A percentile compares a stretch with the other conserved stretches of the same genome.
Evolutionary conservation across 139 green algal species (phyloP).

Genomic region (Volvox reticuliferus): DNA sequence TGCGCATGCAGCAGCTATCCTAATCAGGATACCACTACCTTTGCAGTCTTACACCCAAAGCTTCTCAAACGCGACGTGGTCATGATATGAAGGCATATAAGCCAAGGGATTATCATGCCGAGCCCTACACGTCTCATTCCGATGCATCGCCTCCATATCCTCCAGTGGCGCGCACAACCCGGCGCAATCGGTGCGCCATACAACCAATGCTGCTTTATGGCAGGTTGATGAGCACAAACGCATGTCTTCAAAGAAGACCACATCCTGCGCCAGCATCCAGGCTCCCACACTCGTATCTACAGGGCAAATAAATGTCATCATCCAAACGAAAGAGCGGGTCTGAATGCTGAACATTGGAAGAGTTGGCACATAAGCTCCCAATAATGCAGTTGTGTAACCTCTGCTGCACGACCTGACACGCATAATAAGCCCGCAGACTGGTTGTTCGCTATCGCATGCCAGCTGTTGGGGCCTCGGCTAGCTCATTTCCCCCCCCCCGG

Average conservation of each 20-base stretch:
- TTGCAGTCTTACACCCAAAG: slow-evolving; percentile 46
- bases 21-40: not conserved
- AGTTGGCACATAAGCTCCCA: too few species aligned
- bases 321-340: too few species aligned
- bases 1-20: not conserved
- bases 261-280: slow-evolving; percentile 64
- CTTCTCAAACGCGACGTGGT: slow-evolving; percentile 58
- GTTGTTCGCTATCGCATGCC: too few species aligned
- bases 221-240: slow-evolving; percentile 56
- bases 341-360: too few species aligned
- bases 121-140: slow-evolving; percentile 13
- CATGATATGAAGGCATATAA: slow-evolving; percentile 60
- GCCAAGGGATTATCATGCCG: slow-evolving; percentile 30
- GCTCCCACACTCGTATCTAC: slow-evolving; percentile 56
- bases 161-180: slow-evolving; percentile 49
- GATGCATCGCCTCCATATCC: slow-evolving; percentile 35
- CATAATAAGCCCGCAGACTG: too few species aligned
- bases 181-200: slow-evolving; percentile 10
- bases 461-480: too few species aligned
- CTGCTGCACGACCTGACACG: too few species aligned
- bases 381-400: too few species aligned
- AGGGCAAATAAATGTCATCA: too few species aligned
- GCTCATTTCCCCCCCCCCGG: too few species aligned
- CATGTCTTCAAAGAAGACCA: slow-evolving; percentile 68
- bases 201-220: slow-evolving; percentile 35